phyloP scores from a whole-genome alignment of 371 early-diverging fungal genomes.

The Syncephalastrum contaminatum region DNA sequence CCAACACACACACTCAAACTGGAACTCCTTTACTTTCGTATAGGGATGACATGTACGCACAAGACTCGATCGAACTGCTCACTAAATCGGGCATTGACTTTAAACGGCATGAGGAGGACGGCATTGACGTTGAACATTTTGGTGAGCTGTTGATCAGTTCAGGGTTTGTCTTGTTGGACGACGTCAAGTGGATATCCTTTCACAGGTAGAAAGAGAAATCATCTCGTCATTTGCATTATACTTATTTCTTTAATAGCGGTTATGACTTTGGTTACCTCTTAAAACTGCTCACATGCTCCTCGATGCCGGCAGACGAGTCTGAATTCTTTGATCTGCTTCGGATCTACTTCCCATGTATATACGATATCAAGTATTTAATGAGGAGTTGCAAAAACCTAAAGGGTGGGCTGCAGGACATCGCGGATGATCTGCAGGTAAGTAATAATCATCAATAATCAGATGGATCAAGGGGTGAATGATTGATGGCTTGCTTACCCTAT shows the following conservation, averaged over 20 bases:
- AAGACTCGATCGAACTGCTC: constrained; percentile 98
- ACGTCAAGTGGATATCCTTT: constrained; percentile 98
- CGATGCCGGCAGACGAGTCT: constrained; percentile 91
- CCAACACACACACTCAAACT: background rate
- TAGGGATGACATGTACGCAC: constrained; percentile 98
- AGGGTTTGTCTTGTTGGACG: constrained; percentile 92
- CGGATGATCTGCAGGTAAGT: constrained; percentile 90
- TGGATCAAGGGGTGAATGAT: background rate
- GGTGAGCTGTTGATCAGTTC: constrained; percentile 97
- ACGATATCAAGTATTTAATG: constrained; percentile 99
- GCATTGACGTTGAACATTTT: constrained; percentile 98
- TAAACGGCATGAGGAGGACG: constrained; percentile 93
- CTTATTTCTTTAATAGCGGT: constrained; percentile 55
- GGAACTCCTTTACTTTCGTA: background rate
- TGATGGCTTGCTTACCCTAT: constrained; percentile 1
- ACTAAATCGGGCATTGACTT: constrained; percentile 99
- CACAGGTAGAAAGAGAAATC: constrained; percentile 74
- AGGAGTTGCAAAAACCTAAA: constrained; percentile 94
- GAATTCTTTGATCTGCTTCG: constrained; percentile 95
- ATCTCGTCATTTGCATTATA: background rate
- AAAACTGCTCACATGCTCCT: constrained; percentile 91
- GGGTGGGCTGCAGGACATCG: constrained; percentile 99
- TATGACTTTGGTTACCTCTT: constrained; percentile 99
- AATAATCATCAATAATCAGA: background rate
- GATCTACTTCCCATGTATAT: constrained; percentile 96